Conservation (phyloP, 129 eudicot species). For the Kitagawia praeruptora region DNA sequence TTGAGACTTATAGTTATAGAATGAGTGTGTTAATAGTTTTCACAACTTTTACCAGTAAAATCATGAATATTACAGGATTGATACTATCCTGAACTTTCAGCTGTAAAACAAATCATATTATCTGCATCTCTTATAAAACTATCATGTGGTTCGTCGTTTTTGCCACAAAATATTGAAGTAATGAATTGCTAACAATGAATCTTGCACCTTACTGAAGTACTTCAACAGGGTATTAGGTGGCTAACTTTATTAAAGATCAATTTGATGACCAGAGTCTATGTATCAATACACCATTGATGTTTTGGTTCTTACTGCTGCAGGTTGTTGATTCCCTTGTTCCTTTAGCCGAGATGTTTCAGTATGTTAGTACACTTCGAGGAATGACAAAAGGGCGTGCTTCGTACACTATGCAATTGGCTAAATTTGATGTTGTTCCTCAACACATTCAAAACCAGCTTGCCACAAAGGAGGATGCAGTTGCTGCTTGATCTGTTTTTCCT, state of each 20-base stretch:
- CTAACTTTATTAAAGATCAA: not conserved
- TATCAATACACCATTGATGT: not conserved
- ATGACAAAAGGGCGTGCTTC: constrained; percentile 98
- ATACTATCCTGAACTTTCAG: not conserved
- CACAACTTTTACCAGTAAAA: not conserved
- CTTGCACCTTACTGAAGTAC: not conserved
- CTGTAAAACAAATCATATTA: not conserved
- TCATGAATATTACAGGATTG: not conserved
- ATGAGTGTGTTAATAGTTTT: not conserved
- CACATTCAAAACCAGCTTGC: constrained; percentile 89
- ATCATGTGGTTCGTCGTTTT: not conserved
- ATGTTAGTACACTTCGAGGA: constrained; percentile 81
- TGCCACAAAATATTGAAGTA: not conserved
- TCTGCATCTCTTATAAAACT: not conserved
- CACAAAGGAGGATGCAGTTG: constrained; percentile 70
- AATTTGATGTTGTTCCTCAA: constrained; percentile 90
- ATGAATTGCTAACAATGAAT: not conserved
- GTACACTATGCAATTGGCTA: constrained; percentile 87
- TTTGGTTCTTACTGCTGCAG: constrained; percentile 30
- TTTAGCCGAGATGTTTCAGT: constrained; percentile 93
- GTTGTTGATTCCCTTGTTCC: constrained; percentile 92
- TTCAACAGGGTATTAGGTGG: not conserved
- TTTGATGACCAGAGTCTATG: not conserved
- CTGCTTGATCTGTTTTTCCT: constrained; percentile 37
- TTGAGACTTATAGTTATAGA: not conserved